Percentiles rank a stretch among this genome's conserved stretches.
phyloP scores from a whole-genome alignment of 2,329 filamentous ascomycete genomes.

The Epichloe elymi region DNA sequence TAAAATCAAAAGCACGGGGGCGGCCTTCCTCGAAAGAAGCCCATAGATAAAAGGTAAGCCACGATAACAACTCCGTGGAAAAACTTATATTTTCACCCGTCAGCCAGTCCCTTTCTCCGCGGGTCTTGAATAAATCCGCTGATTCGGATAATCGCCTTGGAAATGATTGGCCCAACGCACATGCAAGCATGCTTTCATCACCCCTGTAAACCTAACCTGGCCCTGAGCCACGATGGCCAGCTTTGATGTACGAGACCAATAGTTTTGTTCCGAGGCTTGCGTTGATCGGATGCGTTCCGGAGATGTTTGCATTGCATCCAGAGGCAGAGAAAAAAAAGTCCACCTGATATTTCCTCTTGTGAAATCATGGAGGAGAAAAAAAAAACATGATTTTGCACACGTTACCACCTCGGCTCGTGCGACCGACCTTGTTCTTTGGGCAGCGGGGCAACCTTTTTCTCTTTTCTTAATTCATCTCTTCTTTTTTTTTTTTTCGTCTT shows the following conservation, averaged over 20 bases:
- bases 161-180: constrained; percentile 1
- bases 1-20: no score
- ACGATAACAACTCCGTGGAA: no score
- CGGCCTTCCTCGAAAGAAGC: no score
- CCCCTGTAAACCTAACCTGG: not conserved
- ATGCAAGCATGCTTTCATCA: no score
- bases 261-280: not conserved
- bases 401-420: no score
- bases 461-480: not conserved
- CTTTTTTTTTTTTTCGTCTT: not conserved
- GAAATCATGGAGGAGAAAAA: not conserved
- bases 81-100: not conserved
- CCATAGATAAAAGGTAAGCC: no score
- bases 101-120: constrained; percentile 1
- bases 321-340: not conserved
- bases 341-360: not conserved
- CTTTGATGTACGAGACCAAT: not conserved
- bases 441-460: no score
- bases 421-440: not conserved
- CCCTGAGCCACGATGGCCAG: not conserved
- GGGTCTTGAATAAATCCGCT: not conserved
- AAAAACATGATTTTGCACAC: not conserved
- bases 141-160: not conserved
- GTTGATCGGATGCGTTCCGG: not conserved
- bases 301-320: constrained; percentile 1